Evolutionary conservation across 495 filamentous ascomycete genomes (phyloP), one percentile per base, ranked within the genome.

Genomic region (Bathelium albidoporum): DNA sequence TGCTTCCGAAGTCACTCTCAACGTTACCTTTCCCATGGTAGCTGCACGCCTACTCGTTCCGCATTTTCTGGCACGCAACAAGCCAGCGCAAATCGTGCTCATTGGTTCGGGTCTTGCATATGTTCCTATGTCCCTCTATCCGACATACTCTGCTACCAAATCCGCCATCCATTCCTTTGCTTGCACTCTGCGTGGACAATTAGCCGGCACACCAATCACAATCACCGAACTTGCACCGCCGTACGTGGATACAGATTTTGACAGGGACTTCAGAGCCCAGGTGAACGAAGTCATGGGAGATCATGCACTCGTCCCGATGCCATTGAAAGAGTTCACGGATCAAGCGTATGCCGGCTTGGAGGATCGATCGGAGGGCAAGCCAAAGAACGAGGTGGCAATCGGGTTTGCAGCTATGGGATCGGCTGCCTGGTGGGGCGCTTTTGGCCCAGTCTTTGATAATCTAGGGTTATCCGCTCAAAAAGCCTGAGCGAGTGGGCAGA

Each of bases 221-320:
- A 65, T 75, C 14, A 59, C 70, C 16, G 74, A 79, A 63, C 55
- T 79, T 5, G 66, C 68, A 2, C 74, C 73, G 5, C 76, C 74
- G 7, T 78, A 76, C 65, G 70, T 75, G 1, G 73, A 75, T 45
- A 79, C 76, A 14, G 69, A 44, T 9, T 62, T 80, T 5, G 76
- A 76, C 62, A 44, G 32, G 1, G 64, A 61, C 29, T 66, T 71
- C 59, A 62, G 72, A 18, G 70, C 67, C 0, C 49, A 49, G 11
- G 39, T 68, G 20, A 69, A 67, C 16, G 49, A 9, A 16, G 9
- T 9, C 22, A 28, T 29, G 29, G 49, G 49, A 2, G 49, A 16
- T 10, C 26, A 29, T 9, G 3, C 43, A 3, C 49, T 29, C 1
- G 41, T 16, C 3, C 34, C 62, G n/a, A 24, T 64, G 52, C n/a